Conservation (phyloP, 139 green algal species). For the Chlorella sorokiniana region DNA sequence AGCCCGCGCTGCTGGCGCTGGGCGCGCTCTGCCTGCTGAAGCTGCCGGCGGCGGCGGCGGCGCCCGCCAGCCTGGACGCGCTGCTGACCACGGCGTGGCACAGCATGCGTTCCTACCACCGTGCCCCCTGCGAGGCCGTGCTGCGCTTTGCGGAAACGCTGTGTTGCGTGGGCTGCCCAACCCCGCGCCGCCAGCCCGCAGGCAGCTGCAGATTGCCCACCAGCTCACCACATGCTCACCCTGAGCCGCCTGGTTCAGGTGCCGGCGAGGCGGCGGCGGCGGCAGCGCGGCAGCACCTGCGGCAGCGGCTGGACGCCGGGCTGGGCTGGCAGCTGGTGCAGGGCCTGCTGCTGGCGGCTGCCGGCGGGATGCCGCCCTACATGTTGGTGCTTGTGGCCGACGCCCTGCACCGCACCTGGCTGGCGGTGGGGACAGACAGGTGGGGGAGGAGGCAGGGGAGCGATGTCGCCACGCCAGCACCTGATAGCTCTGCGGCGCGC, state of each 20-base stretch:
- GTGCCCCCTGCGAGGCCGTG: slow-evolving; percentile 37
- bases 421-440: slow-evolving; percentile 28
- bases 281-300: not conserved
- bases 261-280: not conserved
- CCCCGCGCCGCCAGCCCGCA: not conserved
- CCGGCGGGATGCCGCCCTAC: slow-evolving; percentile 58
- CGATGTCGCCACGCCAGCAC: not conserved
- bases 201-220: not conserved
- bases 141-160: slow-evolving; percentile 36
- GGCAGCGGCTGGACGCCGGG: not conserved
- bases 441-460: slow-evolving; percentile 15
- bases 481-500: too few relatives aligned
- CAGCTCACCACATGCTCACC: not conserved
- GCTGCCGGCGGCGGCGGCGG: not conserved
- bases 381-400: slow-evolving; percentile 48
- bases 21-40: not conserved
- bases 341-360: slow-evolving; percentile 47
- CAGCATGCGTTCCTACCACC: slow-evolving; percentile 31
- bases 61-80: slow-evolving; percentile 7
- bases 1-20: not conserved
- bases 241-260: not conserved
- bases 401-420: slow-evolving; percentile 52
- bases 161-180: slow-evolving; percentile 30
- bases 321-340: slow-evolving; percentile 37
- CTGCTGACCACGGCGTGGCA: slow-evolving; percentile 32